Percentiles rank a stretch among this genome's conserved stretches.
Conservation (phyloP, 192 early-diverging fungal species). For the Mortierella antarctica region DNA sequence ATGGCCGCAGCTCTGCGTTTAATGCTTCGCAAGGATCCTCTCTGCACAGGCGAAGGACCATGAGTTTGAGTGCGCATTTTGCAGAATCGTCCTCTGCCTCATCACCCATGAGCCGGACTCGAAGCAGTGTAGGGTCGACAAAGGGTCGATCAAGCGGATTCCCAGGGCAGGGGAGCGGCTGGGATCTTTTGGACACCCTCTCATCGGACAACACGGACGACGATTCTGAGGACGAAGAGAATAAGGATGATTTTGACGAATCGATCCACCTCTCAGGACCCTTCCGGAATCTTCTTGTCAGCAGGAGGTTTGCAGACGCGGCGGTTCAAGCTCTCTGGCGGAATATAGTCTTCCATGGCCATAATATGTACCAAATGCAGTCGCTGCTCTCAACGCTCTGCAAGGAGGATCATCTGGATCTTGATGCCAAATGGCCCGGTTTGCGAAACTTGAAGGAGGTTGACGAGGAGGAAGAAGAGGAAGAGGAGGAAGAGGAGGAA, state of each 20-base stretch:
- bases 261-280: conserved; percentile 20
- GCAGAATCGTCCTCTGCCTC: not conserved
- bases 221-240: conserved; percentile 4
- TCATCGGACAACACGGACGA: conserved; percentile 5
- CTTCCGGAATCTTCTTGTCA: conserved; percentile 41
- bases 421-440: not conserved
- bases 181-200: too few species aligned
- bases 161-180: too few species aligned
- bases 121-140: not conserved
- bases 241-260: conserved; percentile 22
- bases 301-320: conserved; percentile 35
- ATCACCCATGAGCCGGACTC: conserved; percentile 10
- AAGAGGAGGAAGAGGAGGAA: not conserved
- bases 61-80: not conserved
- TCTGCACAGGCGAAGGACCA: conserved; percentile 3
- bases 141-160: not conserved
- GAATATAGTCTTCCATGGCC: conserved; percentile 47
- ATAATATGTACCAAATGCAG: conserved; percentile 27
- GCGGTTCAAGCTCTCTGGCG: conserved; percentile 31
- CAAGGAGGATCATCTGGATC: conserved; percentile 11
- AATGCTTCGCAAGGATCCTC: not conserved
- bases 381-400: conserved; percentile 21
- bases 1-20: not conserved
- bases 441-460: conserved; percentile 6
- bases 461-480: conserved; percentile 5